These are phyloP conservation scores for Ustilago bromivora DNA, from an alignment of 1,284 basidiomycete genomes.

Conservation along the genomic window DNA sequence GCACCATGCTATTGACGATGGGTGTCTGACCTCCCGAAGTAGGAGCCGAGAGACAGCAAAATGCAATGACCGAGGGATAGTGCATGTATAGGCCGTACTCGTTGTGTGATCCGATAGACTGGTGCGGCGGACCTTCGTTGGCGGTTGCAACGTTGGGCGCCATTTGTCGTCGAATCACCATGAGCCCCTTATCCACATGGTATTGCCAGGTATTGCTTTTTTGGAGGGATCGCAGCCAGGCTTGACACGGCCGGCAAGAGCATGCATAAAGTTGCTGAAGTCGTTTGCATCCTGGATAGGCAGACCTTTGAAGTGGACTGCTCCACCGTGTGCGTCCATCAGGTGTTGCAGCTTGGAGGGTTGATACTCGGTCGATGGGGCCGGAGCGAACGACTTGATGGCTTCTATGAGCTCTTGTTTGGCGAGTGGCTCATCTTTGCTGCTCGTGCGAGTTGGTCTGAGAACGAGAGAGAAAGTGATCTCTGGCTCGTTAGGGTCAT, in stretches of 20 bases:
- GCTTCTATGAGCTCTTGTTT: constrained; percentile 17
- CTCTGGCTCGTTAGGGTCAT: constrained; percentile 22
- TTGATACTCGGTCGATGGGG: constrained; percentile 9
- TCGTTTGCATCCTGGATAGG: constrained; percentile 44
- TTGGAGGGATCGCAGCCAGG: not conserved
- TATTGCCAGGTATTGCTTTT: constrained; percentile 19
- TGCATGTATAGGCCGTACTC: constrained; percentile 51
- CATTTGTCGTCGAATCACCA: constrained; percentile 45
- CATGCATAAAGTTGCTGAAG: constrained; percentile 51
- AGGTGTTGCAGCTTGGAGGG: constrained; percentile 29
- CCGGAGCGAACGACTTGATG: constrained; percentile 17
- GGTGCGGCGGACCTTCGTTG: constrained; percentile 50
- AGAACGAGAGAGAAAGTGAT: constrained; percentile 35
- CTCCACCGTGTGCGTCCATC: constrained; percentile 42
- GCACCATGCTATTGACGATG: constrained; percentile 46
- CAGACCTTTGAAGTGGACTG: constrained; percentile 39
- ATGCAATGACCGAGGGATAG: constrained; percentile 50
- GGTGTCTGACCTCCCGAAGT: constrained; percentile 48
- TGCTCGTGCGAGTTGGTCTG: constrained; percentile 6
- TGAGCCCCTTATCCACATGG: constrained; percentile 53
- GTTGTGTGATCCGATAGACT: constrained; percentile 52
- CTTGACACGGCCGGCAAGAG: constrained; percentile 18
- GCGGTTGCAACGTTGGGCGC: constrained; percentile 53
- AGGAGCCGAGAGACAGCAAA: constrained; percentile 48
- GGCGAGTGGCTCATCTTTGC: constrained; percentile 3